Evolutionary conservation across 768 basidiomycete species (phyloP).

Genomic region (Rhizopogon vesiculosus): DNA sequence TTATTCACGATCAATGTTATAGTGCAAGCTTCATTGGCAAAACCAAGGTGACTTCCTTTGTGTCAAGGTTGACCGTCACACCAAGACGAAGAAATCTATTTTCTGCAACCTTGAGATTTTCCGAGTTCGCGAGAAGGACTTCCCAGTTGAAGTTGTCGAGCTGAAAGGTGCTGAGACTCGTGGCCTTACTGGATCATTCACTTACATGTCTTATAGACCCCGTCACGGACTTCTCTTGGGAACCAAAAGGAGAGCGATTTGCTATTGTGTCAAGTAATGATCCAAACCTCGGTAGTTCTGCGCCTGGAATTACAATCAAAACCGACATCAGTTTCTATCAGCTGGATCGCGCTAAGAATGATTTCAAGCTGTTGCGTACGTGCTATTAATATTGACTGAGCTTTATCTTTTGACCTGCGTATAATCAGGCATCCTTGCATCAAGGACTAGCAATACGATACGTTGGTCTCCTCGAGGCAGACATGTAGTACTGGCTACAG

Average conservation of each 20-base stretch:
- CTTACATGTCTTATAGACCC: constrained; percentile 51
- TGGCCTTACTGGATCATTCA: constrained; percentile 1
- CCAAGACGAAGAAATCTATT: constrained; percentile 97
- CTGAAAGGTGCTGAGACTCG: constrained; percentile 65
- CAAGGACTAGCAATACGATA: constrained; percentile 88
- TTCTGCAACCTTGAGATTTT: constrained; percentile 99
- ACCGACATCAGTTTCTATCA: constrained; percentile 97
- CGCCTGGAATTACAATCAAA: constrained; percentile 90
- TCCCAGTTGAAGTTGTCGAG: constrained; percentile 96
- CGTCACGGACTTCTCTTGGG: constrained; percentile 97
- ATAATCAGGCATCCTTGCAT: constrained; percentile 61
- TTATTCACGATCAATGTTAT: constrained; percentile 3
- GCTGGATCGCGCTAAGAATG: constrained; percentile 86
- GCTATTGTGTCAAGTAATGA: constrained; percentile 93
- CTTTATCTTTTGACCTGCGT: neutral
- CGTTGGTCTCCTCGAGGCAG: constrained; percentile 97
- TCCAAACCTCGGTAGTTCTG: constrained; percentile 87
- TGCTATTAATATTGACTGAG: constrained; percentile 5
- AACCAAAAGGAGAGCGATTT: constrained; percentile 96
- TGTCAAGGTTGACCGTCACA: constrained; percentile 98
- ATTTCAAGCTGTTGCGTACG: constrained; percentile 88
- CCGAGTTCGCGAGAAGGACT: constrained; percentile 95
- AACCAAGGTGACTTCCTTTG: constrained; percentile 98
- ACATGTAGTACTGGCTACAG: constrained; percentile 92
- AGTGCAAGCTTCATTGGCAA: constrained; percentile 99